phyloP scores from a whole-genome alignment of 108 stramenopile species.

The Nannochloropsis oceanica region DNA sequence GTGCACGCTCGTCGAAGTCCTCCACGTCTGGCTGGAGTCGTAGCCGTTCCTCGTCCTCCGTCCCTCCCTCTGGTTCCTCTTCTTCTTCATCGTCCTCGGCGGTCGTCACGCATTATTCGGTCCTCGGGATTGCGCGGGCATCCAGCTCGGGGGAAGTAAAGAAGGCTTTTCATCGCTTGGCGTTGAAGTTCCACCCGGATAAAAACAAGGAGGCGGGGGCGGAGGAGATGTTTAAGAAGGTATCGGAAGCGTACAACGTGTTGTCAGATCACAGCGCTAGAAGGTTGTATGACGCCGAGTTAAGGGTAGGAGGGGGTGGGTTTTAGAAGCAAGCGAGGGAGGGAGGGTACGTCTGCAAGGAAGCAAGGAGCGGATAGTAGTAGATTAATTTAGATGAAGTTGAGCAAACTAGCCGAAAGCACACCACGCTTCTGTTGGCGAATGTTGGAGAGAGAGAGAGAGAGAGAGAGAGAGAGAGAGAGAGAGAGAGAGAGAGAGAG shows the following conservation, averaged over 20 bases:
- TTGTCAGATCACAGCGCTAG: not conserved
- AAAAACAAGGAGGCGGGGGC: conserved; percentile 21
- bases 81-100: too few relatives aligned
- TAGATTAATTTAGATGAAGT: too few relatives aligned
- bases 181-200: conserved; percentile 30
- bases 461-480: too few relatives aligned
- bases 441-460: too few relatives aligned
- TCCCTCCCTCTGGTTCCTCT: not conserved
- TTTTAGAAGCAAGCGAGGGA: too few relatives aligned
- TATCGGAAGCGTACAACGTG: conserved; percentile 11
- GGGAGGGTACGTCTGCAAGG: too few relatives aligned
- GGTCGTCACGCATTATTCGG: not conserved
- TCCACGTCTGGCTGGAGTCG: not conserved
- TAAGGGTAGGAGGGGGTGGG: not conserved
- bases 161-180: conserved; percentile 10
- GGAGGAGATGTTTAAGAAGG: conserved; percentile 4
- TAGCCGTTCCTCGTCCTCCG: not conserved
- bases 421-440: too few relatives aligned
- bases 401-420: too few relatives aligned
- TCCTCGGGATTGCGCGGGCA: not conserved
- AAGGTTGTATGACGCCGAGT: not conserved
- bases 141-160: conserved; percentile 6
- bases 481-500: too few relatives aligned
- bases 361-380: too few relatives aligned
- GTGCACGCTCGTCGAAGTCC: not conserved